Conservation (phyloP, 306 rosid genomes). For the Casuarina glauca region DNA sequence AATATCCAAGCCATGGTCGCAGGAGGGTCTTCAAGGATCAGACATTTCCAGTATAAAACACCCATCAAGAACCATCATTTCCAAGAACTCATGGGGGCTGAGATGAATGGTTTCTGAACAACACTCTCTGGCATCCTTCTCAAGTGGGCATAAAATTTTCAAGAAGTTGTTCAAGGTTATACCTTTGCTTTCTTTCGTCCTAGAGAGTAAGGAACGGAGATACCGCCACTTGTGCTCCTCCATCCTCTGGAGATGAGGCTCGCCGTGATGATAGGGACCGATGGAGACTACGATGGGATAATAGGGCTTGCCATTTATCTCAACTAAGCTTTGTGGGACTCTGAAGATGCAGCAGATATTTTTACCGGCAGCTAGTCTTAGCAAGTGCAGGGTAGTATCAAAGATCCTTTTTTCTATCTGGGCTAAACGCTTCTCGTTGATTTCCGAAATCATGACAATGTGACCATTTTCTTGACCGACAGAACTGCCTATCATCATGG, state of each 20-base stretch:
- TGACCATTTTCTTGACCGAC: not conserved
- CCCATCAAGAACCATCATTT: not conserved
- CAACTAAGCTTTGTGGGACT: not conserved
- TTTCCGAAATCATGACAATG: not conserved
- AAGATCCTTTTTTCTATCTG: not conserved
- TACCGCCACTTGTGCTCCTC: slow-evolving; percentile 4
- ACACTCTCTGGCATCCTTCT: not conserved
- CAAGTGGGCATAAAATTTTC: not conserved
- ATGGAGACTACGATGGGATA: not conserved
- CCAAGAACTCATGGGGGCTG: not conserved
- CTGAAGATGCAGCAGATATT: not conserved
- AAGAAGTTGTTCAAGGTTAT: not conserved
- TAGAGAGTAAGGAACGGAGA: not conserved
- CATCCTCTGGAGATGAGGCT: not conserved
- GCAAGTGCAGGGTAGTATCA: not conserved
- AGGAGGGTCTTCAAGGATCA: not conserved
- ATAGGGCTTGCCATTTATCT: not conserved
- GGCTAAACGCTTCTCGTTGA: not conserved
- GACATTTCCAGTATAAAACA: not conserved
- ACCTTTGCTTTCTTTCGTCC: not conserved
- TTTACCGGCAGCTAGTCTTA: not conserved
- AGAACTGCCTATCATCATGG: not conserved
- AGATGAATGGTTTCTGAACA: too few relatives aligned
- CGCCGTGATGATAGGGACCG: not conserved
- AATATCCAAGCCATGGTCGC: not conserved